Percentiles rank a stretch among this genome's conserved stretches.
Conservation (phyloP, 1,284 basidiomycete species). For the Cryptococcus sp. region DNA sequence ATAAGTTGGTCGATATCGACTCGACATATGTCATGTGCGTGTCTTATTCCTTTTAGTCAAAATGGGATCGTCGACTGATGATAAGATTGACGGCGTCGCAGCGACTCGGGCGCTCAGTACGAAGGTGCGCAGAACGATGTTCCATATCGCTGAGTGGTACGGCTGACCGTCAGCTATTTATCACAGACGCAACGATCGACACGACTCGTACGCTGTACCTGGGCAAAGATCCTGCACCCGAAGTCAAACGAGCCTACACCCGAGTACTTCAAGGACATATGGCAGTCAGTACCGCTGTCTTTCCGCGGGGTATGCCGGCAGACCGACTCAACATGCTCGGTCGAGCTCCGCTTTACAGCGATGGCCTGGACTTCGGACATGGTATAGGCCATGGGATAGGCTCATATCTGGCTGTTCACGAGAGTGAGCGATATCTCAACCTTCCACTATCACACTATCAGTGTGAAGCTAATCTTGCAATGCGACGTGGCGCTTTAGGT, state of each 20-base stretch:
- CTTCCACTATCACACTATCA: neutral
- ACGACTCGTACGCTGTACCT: constrained; percentile 83
- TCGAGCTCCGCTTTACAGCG: constrained; percentile 74
- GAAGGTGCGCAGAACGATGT: constrained; percentile 30
- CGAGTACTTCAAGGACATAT: constrained; percentile 96
- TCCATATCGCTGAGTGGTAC: neutral
- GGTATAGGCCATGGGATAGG: constrained; percentile 52
- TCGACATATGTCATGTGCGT: constrained; percentile 86
- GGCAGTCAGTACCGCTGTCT: constrained; percentile 83
- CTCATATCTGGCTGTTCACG: constrained; percentile 44
- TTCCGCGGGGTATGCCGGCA: constrained; percentile 84
- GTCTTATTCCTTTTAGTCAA: neutral
- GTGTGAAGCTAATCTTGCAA: no score
- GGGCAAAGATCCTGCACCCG: constrained; percentile 74
- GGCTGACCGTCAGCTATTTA: constrained; percentile 22
- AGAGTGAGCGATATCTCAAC: constrained; percentile 34
- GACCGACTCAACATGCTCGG: constrained; percentile 80
- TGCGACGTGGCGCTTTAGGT: neutral
- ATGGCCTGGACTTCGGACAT: constrained; percentile 72
- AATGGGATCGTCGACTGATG: neutral
- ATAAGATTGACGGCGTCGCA: constrained; percentile 43
- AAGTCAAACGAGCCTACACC: constrained; percentile 83
- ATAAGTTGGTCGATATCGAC: constrained; percentile 71
- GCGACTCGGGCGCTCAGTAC: constrained; percentile 88
- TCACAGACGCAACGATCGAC: constrained; percentile 82